These are phyloP conservation scores for Jatropha podagrica DNA, from an alignment of 441 rosid genomes.

Conservation along the genomic window DNA sequence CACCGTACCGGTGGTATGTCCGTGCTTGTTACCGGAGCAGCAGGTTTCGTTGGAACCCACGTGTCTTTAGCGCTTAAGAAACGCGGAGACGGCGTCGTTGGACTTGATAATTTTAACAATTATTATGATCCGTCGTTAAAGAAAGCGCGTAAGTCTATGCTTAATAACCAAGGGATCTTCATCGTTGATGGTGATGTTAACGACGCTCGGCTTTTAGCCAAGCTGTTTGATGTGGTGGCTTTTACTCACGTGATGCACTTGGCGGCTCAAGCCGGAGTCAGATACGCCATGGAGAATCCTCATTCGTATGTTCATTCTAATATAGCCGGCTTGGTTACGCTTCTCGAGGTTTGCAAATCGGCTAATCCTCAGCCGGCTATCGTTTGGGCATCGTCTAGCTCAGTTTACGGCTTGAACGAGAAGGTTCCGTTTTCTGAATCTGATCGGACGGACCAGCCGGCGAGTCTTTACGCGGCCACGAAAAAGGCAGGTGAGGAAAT, in stretches of 20 bases:
- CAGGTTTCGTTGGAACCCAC: slow-evolving; percentile 90
- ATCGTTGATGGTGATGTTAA: slow-evolving; percentile 80
- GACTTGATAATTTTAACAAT: slow-evolving; percentile 78
- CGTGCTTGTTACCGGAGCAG: slow-evolving; percentile 89
- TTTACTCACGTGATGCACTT: slow-evolving; percentile 93
- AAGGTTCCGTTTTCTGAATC: slow-evolving; percentile 77
- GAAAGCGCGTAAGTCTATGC: slow-evolving; percentile 51
- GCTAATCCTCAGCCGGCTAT: slow-evolving; percentile 88
- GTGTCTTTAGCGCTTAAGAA: slow-evolving; percentile 67
- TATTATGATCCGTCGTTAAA: slow-evolving; percentile 89
- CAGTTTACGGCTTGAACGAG: slow-evolving; percentile 83
- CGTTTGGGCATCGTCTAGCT: slow-evolving; percentile 95
- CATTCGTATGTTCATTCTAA: slow-evolving; percentile 76
- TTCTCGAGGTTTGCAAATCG: slow-evolving; percentile 72
- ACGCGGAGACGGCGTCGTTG: slow-evolving; percentile 95
- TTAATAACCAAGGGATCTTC: slow-evolving; percentile 50
- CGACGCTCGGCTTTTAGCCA: slow-evolving; percentile 59
- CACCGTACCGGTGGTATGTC: slow-evolving; percentile 71
- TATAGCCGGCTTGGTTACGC: slow-evolving; percentile 76
- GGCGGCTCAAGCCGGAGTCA: slow-evolving; percentile 95
- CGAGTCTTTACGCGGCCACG: slow-evolving; percentile 90
- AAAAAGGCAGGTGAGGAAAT: slow-evolving; percentile 95
- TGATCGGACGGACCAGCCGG: slow-evolving; percentile 83
- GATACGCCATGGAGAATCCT: slow-evolving; percentile 94
- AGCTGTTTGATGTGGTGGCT: slow-evolving; percentile 79